Conservation (phyloP, 345 rosid genomes). For the Eutrema yunnanense region DNA sequence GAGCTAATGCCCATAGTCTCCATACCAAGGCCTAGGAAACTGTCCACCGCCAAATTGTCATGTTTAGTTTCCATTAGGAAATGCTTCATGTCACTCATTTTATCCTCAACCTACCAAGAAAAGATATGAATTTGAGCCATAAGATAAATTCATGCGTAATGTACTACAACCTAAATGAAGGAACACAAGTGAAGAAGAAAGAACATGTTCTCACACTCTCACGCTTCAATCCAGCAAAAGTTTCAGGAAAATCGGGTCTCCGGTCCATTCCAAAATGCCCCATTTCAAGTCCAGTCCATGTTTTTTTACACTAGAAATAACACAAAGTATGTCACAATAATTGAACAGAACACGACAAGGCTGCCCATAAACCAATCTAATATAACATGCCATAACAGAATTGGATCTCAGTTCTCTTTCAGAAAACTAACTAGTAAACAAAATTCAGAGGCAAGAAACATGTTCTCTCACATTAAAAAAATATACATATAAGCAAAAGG, state of each 20-base stretch:
- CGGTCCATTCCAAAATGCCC: slow-evolving; percentile 33
- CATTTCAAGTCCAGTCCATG: slow-evolving; percentile 26
- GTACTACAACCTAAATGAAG: neutral
- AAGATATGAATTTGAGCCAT: neutral
- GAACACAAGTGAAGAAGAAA: slow-evolving; percentile 10
- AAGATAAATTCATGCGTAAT: slow-evolving; percentile 6
- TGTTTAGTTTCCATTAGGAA: slow-evolving; percentile 44
- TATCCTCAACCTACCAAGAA: slow-evolving; percentile 39
- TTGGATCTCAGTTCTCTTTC: neutral
- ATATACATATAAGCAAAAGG: neutral
- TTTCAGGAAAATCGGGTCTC: slow-evolving; percentile 20
- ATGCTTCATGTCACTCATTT: slow-evolving; percentile 39
- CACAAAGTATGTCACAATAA: slow-evolving; percentile 6
- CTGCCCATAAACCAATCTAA: no score
- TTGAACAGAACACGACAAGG: neutral
- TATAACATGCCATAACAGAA: neutral
- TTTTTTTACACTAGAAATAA: neutral
- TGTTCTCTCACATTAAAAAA: neutral
- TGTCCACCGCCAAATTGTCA: slow-evolving; percentile 46
- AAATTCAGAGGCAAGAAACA: neutral
- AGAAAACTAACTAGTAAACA: neutral
- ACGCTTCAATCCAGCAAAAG: slow-evolving; percentile 31
- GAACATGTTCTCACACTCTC: slow-evolving; percentile 33
- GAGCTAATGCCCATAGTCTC: slow-evolving; percentile 43
- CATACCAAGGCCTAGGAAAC: slow-evolving; percentile 41